Evolutionary conservation across 1,284 basidiomycete species (phyloP).

Genomic region (Ustilago xerochloae): DNA sequence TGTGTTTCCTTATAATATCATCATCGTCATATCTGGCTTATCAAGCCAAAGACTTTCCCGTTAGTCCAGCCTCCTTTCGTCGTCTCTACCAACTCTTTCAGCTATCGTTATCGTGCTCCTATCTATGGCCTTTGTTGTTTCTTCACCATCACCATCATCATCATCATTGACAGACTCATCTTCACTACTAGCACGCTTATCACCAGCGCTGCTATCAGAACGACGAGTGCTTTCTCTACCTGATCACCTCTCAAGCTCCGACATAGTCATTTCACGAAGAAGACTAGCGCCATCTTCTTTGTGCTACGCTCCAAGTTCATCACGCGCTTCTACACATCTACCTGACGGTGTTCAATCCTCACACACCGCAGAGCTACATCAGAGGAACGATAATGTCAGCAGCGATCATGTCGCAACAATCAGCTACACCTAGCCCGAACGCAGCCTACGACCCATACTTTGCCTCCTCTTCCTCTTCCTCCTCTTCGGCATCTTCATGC

Average conservation of each 20-base stretch:
- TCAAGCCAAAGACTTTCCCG: no score
- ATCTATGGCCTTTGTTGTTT: not conserved
- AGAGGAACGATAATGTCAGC: slow-evolving; percentile 9
- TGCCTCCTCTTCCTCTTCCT: slow-evolving; percentile 20
- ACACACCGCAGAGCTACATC: no score
- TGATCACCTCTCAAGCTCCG: no score
- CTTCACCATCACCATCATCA: not conserved
- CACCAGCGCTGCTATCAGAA: no score
- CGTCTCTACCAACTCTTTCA: not conserved
- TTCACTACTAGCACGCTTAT: not conserved
- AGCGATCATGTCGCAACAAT: slow-evolving; percentile 22
- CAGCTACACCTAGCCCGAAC: slow-evolving; percentile 10
- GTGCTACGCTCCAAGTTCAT: no score
- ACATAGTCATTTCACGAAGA: no score
- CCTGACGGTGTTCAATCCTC: no score
- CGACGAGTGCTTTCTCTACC: no score
- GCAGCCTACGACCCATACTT: slow-evolving; percentile 22
- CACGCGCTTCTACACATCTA: no score
- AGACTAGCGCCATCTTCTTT: no score
- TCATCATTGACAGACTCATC: not conserved
- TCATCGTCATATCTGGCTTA: not conserved
- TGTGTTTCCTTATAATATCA: not conserved
- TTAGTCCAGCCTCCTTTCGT: not conserved
- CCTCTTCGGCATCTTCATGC: slow-evolving; percentile 27
- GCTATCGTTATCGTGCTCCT: not conserved